Conservation (phyloP, 257 asterid species). For the Solanum chilense region DNA sequence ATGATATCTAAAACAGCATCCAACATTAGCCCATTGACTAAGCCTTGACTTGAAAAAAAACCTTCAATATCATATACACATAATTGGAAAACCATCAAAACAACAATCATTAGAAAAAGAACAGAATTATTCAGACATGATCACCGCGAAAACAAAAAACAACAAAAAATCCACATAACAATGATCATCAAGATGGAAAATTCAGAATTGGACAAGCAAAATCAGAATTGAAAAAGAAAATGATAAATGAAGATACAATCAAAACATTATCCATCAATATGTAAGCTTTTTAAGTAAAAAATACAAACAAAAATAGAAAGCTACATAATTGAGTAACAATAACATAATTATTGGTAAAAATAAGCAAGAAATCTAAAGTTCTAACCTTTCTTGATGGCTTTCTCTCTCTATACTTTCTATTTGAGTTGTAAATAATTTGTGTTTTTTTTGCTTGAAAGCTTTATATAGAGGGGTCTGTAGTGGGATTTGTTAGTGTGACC, state of each 20-base stretch:
- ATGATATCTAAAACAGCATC: neutral
- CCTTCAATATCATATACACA: neutral
- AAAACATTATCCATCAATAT: neutral
- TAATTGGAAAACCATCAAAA: neutral
- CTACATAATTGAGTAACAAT: neutral
- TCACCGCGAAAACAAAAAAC: neutral
- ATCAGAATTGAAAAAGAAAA: neutral
- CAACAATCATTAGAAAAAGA: neutral
- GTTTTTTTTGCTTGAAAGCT: neutral
- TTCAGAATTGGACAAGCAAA: neutral
- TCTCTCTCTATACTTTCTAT: neutral
- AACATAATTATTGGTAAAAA: neutral
- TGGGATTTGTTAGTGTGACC: conserved; percentile 19
- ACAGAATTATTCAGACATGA: neutral
- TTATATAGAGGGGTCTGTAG: conserved; percentile 12
- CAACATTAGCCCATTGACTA: neutral
- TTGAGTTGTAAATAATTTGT: neutral
- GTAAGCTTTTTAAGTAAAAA: neutral
- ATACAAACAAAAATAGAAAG: neutral
- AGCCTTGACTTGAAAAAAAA: neutral
- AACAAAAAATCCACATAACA: neutral
- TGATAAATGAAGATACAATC: neutral
- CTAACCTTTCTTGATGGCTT: neutral
- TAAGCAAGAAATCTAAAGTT: neutral
- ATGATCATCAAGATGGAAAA: neutral